Evolutionary conservation across 352 stramenopile species (phyloP).

Genomic region (Pythium aphanidermatum): DNA sequence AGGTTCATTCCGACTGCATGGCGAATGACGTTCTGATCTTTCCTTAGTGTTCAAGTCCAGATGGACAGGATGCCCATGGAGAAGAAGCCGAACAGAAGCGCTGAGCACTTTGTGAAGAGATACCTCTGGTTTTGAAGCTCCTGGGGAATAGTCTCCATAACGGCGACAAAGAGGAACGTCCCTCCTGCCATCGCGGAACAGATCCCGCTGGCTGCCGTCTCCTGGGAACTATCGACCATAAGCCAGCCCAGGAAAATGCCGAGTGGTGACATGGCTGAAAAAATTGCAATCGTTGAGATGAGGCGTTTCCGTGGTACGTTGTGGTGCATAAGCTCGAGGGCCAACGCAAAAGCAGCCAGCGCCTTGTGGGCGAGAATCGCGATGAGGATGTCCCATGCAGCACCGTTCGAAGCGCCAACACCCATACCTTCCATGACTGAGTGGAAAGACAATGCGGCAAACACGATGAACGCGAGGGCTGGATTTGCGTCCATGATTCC

Average conservation of each 20-base stretch:
- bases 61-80: conserved; percentile 65
- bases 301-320: conserved; percentile 32
- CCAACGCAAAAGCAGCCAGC: conserved; percentile 64
- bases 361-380: conserved; percentile 83
- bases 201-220: conserved; percentile 47
- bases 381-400: conserved; percentile 70
- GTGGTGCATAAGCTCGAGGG: conserved; percentile 68
- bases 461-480: conserved; percentile 66
- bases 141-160: conserved; percentile 80
- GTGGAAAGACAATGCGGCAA: conserved; percentile 77
- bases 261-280: conserved; percentile 69
- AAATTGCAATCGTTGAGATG: conserved; percentile 39
- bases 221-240: conserved; percentile 33
- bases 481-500: conserved; percentile 57
- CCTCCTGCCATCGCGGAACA: conserved; percentile 71
- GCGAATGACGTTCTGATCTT: background rate
- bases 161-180: conserved; percentile 76
- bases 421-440: conserved; percentile 84
- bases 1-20: no score
- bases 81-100: conserved; percentile 48
- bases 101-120: conserved; percentile 44
- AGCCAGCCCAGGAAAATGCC: conserved; percentile 61
- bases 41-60: conserved; percentile 48
- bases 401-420: conserved; percentile 49
- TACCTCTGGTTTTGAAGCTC: conserved; percentile 54